These are phyloP conservation scores for Podaxis sp. DNA, from an alignment of 768 basidiomycete genomes.

Conservation along the genomic window DNA sequence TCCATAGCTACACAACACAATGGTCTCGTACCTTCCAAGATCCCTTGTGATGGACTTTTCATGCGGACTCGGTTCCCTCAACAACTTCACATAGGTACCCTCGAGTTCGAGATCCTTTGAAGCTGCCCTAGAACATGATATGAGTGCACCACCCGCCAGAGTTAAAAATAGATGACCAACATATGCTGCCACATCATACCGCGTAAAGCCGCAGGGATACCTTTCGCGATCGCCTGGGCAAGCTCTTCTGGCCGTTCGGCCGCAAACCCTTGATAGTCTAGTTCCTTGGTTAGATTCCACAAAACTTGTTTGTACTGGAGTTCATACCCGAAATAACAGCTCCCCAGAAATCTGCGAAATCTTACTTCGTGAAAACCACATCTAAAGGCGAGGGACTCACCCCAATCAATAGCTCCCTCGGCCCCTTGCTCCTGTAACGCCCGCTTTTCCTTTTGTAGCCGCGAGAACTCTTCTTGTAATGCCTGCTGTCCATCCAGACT, in stretches of 20 bases:
- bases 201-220: constrained; percentile 83
- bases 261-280: constrained; percentile 90
- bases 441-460: constrained; percentile 57
- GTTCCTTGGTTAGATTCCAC: constrained; percentile 4
- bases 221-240: constrained; percentile 86
- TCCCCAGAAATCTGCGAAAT: constrained; percentile 84
- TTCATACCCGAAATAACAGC: constrained; percentile 77
- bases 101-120: constrained; percentile 91
- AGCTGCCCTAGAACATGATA: constrained; percentile 63
- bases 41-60: constrained; percentile 95
- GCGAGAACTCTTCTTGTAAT: constrained; percentile 74
- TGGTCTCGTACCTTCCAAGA: constrained; percentile 63
- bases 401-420: constrained; percentile 71
- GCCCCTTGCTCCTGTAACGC: constrained; percentile 31
- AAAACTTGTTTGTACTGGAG: not conserved
- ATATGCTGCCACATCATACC: constrained; percentile 98
- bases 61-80: constrained; percentile 83
- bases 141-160: constrained; percentile 6
- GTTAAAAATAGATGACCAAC: constrained; percentile 35
- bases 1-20: constrained; percentile 10
- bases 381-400: constrained; percentile 37
- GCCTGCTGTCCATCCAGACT: constrained; percentile 61
- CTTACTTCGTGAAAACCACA: not conserved
- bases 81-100: constrained; percentile 70
- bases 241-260: constrained; percentile 73